Evolutionary conservation across 2,329 filamentous ascomycete species (phyloP).

Genomic region (Penicillium hordei): DNA sequence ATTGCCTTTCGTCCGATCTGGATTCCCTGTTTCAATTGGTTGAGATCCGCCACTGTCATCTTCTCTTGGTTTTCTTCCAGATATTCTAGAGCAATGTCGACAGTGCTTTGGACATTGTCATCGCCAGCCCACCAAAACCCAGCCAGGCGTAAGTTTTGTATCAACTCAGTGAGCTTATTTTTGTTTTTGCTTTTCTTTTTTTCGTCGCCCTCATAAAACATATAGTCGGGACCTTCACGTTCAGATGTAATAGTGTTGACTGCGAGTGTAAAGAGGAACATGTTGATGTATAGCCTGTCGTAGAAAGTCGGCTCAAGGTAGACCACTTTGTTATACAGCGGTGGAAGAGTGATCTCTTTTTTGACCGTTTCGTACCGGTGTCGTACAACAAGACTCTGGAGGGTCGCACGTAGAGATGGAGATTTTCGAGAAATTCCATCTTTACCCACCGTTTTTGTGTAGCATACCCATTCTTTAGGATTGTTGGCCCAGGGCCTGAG

Average conservation of each 20-base stretch:
- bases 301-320: constrained; percentile 79
- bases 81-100: constrained; percentile 68
- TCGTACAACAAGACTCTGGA: constrained; percentile 80
- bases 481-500: constrained; percentile 76
- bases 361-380: constrained; percentile 72
- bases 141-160: constrained; percentile 76
- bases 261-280: constrained; percentile 80
- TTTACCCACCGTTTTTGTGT: constrained; percentile 63
- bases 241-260: constrained; percentile 89
- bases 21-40: constrained; percentile 65
- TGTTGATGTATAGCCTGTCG: constrained; percentile 77
- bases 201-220: constrained; percentile 68
- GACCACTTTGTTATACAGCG: constrained; percentile 69
- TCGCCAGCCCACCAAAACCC: constrained; percentile 87
- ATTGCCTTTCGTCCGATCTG: constrained; percentile 61
- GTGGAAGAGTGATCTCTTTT: constrained; percentile 64
- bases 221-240: constrained; percentile 77
- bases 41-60: constrained; percentile 62
- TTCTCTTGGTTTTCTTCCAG: constrained; percentile 60
- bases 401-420: constrained; percentile 59
- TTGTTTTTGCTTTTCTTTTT: constrained; percentile 58
- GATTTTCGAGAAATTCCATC: constrained; percentile 52
- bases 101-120: constrained; percentile 61
- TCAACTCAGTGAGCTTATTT: constrained; percentile 59
- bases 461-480: constrained; percentile 69